A percentile compares a stretch with the other conserved stretches of the same genome.
phyloP scores from a whole-genome alignment of 805 yeast species.

The Schizosaccharomyces lindneri region DNA sequence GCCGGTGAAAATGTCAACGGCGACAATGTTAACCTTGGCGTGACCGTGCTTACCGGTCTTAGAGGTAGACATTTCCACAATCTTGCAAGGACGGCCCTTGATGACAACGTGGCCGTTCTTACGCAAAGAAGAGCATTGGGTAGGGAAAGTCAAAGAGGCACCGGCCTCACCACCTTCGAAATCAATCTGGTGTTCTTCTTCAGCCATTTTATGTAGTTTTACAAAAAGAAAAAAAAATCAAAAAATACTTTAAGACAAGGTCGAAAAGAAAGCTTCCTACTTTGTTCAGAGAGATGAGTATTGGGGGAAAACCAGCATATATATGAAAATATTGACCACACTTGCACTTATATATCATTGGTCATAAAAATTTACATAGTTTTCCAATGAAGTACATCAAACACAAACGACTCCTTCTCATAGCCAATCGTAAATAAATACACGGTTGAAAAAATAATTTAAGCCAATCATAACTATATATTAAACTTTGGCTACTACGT shows the following conservation, averaged over 20 bases:
- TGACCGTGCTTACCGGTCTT: conserved; percentile 99
- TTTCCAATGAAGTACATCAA: too few relatives aligned
- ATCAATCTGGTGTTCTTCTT: background rate
- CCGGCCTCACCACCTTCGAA: conserved; percentile 63
- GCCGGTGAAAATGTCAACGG: conserved; percentile 94
- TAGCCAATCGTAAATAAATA: too few relatives aligned
- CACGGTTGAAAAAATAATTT: too few relatives aligned
- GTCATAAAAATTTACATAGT: too few relatives aligned
- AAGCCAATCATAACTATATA: too few relatives aligned
- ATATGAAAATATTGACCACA: too few relatives aligned
- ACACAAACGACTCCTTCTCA: too few relatives aligned
- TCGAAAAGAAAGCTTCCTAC: background rate
- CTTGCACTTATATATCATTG: too few relatives aligned
- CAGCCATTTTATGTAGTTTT: background rate
- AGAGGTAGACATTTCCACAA: conserved; percentile 98
- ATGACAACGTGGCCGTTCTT: conserved; percentile 95
- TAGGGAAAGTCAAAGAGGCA: conserved; percentile 94
- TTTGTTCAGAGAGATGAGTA: too few relatives aligned
- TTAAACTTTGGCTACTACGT: too few relatives aligned
- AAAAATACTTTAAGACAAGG: background rate
- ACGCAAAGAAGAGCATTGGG: conserved; percentile 99
- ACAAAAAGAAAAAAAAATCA: background rate
- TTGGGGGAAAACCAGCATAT: too few relatives aligned
- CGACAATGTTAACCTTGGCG: conserved; percentile 99
- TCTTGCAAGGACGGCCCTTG: conserved; percentile 97